A percentile compares a stretch with the other conserved stretches of the same genome.
phyloP scores from a whole-genome alignment of 345 rosid species.

The Gossypium ekmanianum region DNA sequence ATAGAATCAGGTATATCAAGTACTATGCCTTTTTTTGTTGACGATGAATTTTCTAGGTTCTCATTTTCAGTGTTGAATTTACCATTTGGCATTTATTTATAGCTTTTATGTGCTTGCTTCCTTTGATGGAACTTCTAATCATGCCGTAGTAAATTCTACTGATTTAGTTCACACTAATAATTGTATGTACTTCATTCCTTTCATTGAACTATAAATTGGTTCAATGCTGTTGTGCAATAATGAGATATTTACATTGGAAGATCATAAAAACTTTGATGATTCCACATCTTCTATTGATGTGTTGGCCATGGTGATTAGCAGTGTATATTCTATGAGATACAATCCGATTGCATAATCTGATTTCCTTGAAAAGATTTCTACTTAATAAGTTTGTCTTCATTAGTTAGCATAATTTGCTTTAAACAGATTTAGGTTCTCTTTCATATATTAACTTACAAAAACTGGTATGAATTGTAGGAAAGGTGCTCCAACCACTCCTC shows the following conservation, averaged over 20 bases:
- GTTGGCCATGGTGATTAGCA: not conserved
- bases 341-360: not conserved
- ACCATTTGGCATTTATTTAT: not conserved
- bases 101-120: not conserved
- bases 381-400: not conserved
- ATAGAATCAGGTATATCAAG: not conserved
- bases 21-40: not conserved
- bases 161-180: not conserved
- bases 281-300: not conserved
- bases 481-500: constrained; percentile 96
- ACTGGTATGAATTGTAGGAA: constrained; percentile 50
- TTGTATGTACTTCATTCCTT: not conserved
- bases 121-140: not conserved
- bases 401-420: not conserved
- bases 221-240: not conserved
- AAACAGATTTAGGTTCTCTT: not conserved
- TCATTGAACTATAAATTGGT: not conserved
- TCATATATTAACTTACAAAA: not conserved
- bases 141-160: not conserved
- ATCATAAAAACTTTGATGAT: not conserved
- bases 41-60: not conserved
- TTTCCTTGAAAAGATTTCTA: not conserved
- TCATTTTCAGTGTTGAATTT: not conserved
- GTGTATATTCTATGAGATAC: not conserved
- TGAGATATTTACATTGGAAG: not conserved